These are phyloP conservation scores for Aspergillus chevalieri DNA, from an alignment of 2,329 filamentous ascomycete species.

Conservation along the genomic window DNA sequence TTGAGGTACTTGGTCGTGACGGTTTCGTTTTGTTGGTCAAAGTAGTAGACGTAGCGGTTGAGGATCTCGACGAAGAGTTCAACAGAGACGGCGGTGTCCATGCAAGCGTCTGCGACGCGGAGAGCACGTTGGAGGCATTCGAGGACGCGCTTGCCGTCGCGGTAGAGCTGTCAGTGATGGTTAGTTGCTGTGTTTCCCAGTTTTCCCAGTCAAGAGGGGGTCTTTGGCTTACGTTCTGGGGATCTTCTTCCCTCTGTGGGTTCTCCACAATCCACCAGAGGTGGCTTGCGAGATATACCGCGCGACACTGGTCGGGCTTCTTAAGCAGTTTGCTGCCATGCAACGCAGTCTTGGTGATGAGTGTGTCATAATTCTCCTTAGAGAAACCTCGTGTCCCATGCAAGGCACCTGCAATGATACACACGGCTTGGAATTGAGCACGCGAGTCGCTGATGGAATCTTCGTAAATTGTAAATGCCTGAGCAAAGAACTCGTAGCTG, in stretches of 20 bases:
- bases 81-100: constrained; percentile 95
- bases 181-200: constrained; percentile 4
- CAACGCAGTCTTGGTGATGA: constrained; percentile 95
- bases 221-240: constrained; percentile 60
- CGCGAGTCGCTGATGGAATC: constrained; percentile 92
- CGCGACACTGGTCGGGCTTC: constrained; percentile 95
- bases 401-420: constrained; percentile 81
- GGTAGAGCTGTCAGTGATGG: constrained; percentile 66
- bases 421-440: constrained; percentile 96
- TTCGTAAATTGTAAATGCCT: constrained; percentile 97
- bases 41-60: constrained; percentile 98
- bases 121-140: constrained; percentile 94
- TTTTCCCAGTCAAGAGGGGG: neutral
- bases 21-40: constrained; percentile 97
- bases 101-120: constrained; percentile 94
- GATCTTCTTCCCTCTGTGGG: constrained; percentile 70
- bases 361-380: constrained; percentile 95
- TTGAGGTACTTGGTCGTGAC: constrained; percentile 98
- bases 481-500: constrained; percentile 95
- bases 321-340: constrained; percentile 95
- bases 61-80: constrained; percentile 98
- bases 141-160: constrained; percentile 92
- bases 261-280: constrained; percentile 96
- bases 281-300: constrained; percentile 93
- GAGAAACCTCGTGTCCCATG: constrained; percentile 86